Conservation (phyloP, 2,329 filamentous ascomycete genomes). For the Elsinoe perseae region DNA sequence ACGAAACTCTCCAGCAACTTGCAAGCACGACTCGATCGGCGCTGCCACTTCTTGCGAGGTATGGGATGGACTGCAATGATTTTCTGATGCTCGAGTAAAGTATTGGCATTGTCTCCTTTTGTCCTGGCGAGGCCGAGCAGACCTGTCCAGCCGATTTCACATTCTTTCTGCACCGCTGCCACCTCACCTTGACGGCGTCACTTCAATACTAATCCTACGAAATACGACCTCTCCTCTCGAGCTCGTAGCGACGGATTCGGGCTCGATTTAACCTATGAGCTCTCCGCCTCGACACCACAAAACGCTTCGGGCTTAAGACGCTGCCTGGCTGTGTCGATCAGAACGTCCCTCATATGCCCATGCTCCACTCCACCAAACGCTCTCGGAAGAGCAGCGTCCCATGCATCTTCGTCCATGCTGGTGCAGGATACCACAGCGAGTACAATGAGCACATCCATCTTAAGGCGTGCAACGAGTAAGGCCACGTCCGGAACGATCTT, state of each 20-base stretch:
- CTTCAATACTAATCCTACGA: background rate
- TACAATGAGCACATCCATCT: slow-evolving; percentile 81
- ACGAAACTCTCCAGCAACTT: too few relatives aligned
- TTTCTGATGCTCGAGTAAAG: background rate
- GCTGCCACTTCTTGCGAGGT: background rate
- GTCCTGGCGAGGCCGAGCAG: background rate
- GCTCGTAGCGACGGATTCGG: too few relatives aligned
- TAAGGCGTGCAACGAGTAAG: slow-evolving; percentile 80
- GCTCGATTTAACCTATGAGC: background rate
- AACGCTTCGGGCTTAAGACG: background rate
- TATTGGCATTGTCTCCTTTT: background rate
- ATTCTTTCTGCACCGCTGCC: background rate
- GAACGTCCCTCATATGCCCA: background rate
- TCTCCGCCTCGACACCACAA: background rate
- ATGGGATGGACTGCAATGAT: background rate
- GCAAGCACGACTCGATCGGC: background rate
- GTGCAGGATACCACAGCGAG: slow-evolving; percentile 85
- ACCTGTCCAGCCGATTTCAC: background rate
- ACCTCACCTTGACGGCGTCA: background rate
- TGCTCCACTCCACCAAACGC: slow-evolving; percentile 26
- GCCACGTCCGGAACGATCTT: slow-evolving; percentile 19
- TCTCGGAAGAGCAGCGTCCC: slow-evolving; percentile 42
- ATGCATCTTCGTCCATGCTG: slow-evolving; percentile 91
- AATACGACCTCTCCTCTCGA: too few relatives aligned
- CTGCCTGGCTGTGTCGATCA: background rate